Evolutionary conservation across 495 filamentous ascomycete genomes (phyloP), one percentile per base, ranked within the genome.

Genomic region (Glutinoglossum americanum): DNA sequence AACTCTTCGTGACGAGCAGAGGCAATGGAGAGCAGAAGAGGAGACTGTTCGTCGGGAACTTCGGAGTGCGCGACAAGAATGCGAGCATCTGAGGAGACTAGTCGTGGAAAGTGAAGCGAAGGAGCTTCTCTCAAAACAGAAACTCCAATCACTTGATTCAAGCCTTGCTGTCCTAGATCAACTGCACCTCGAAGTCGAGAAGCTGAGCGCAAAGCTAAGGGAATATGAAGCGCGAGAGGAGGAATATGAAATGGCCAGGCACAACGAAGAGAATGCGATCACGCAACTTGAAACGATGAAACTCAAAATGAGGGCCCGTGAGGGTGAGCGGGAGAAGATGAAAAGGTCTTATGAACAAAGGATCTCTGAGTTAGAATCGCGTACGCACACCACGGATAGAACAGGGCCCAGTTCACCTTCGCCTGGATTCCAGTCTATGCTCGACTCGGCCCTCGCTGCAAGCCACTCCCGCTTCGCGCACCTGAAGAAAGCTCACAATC

Each of bases 1-100:
- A 35, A 64, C 66, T 0, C 67, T 86, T 23, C 72, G 76, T 30
- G 83, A 85, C 45, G 82, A 87, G 61, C 79, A 84, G 62, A 82
- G 79, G 61, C 75, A 75, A 44, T 83, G 79, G 81, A 71, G 66
- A 15, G 60, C 66, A 0, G 76, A 84, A 59, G 67, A 74, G 44
- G 71, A 73, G 25, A 64, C 64, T 35, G 69, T 86, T 1, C 71
- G 71, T 39, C 67, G 69, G 21, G 77, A 80, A 37, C 68, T 86
- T 3, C 64, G 75, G 45, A 69, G 69, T 35, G 72, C 72, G 1
- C 66, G 70, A 54, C 64, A 67, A 9, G 79, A 86, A 58, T 72
- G 70, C 30, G 75, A 78, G 3, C 70, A 71, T 21, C 67, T 85
- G 35, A 73, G 73, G n/a, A 69, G 70, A 45, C 65, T 85, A 3